Evolutionary conservation across 441 rosid genomes (phyloP).

Genomic region (Eutrema salsugineum): DNA sequence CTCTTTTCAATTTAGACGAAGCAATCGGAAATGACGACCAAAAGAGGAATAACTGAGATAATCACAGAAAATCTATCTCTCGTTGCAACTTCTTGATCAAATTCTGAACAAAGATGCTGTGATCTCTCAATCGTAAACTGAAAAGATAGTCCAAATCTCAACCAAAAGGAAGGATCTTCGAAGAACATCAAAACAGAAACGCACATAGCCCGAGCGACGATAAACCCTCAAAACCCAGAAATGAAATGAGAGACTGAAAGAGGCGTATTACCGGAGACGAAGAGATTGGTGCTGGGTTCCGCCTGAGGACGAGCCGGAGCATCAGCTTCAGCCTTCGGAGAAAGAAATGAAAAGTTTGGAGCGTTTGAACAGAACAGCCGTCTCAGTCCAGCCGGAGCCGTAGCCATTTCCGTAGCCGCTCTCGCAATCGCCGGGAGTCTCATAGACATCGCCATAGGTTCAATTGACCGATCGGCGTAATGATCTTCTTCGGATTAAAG

Average conservation of each 20-base stretch:
- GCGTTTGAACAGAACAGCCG: conserved; percentile 48
- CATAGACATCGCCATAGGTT: conserved; percentile 27
- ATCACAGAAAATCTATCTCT: not conserved
- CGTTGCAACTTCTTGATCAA: not conserved
- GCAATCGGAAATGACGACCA: not conserved
- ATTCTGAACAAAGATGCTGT: not conserved
- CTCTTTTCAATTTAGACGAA: not conserved
- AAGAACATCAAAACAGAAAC: not conserved
- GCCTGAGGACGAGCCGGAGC: conserved; percentile 55
- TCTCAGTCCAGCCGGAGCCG: conserved; percentile 43
- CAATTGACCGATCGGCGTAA: not conserved
- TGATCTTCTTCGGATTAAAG: not conserved
- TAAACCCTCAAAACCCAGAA: not conserved
- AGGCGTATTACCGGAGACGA: conserved; percentile 52
- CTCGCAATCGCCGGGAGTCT: conserved; percentile 37
- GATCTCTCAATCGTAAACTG: not conserved
- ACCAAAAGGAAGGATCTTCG: not conserved
- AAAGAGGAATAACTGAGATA: not conserved
- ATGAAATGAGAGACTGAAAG: not conserved
- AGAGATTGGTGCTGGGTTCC: conserved; percentile 75
- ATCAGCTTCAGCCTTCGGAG: conserved; percentile 26
- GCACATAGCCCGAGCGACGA: not conserved
- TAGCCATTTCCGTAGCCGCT: conserved; percentile 36
- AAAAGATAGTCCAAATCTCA: not conserved
- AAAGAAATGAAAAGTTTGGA: conserved; percentile 33